Conservation (phyloP, 345 rosid species). For the Ailanthus altissimus region DNA sequence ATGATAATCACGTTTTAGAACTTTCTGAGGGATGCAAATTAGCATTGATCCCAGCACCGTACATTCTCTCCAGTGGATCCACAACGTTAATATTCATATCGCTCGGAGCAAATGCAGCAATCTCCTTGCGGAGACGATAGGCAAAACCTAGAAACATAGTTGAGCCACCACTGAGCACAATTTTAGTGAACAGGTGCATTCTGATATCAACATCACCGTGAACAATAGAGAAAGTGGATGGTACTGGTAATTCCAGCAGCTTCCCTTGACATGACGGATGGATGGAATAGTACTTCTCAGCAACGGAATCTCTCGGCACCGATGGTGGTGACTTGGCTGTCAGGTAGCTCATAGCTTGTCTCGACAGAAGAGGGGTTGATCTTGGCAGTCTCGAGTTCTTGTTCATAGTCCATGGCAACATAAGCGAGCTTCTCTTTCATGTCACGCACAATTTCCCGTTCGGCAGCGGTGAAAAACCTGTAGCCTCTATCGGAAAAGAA, state of each 20-base stretch:
- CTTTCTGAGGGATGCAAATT: slow-evolving; percentile 72
- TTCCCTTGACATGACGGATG: slow-evolving; percentile 65
- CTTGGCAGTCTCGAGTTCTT: slow-evolving; percentile 61
- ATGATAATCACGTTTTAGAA: slow-evolving; percentile 50
- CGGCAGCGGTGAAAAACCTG: slow-evolving; percentile 66
- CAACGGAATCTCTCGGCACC: slow-evolving; percentile 75
- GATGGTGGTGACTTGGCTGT: slow-evolving; percentile 60
- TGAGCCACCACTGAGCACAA: slow-evolving; percentile 63
- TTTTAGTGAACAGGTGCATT: slow-evolving; percentile 59
- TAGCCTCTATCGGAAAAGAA: slow-evolving; percentile 57
- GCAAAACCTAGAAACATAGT: slow-evolving; percentile 66
- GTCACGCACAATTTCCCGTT: slow-evolving; percentile 75
- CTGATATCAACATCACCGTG: slow-evolving; percentile 69
- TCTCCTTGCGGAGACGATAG: slow-evolving; percentile 62
- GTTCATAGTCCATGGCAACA: slow-evolving; percentile 64
- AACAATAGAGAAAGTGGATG: slow-evolving; percentile 60
- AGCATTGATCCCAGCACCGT: slow-evolving; percentile 71
- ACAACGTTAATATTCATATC: slow-evolving; percentile 68
- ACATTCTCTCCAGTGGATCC: slow-evolving; percentile 63
- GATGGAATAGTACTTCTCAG: slow-evolving; percentile 70
- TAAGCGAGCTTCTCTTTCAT: slow-evolving; percentile 68
- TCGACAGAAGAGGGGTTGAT: slow-evolving; percentile 55
- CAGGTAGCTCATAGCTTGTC: slow-evolving; percentile 65
- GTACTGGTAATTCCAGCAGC: slow-evolving; percentile 66
- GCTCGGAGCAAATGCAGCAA: slow-evolving; percentile 67